phyloP scores from a whole-genome alignment of 306 rosid genomes.

The Gillenia trifoliata region DNA sequence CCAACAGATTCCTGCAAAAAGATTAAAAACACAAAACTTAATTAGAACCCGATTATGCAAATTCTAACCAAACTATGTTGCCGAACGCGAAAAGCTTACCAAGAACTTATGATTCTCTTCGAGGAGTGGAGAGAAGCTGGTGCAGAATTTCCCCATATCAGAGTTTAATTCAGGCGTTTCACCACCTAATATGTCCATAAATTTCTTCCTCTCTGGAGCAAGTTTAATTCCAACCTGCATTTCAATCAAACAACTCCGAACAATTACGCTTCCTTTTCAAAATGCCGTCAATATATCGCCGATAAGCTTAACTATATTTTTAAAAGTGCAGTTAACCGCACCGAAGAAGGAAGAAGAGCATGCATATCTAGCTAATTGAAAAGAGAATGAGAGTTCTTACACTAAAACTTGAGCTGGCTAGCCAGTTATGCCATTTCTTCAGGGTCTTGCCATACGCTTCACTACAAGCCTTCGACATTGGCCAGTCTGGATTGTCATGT shows the following conservation, averaged over 20 bases:
- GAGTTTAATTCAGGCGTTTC: conserved; percentile 35
- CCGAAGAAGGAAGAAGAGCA: not conserved
- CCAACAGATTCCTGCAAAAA: conserved; percentile 20
- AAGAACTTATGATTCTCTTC: conserved; percentile 61
- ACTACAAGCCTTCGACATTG: conserved; percentile 65
- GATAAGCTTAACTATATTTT: not conserved
- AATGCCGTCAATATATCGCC: not conserved
- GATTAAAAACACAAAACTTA: not conserved
- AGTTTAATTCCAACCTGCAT: conserved; percentile 64
- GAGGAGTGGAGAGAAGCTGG: conserved; percentile 43
- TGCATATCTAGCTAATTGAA: not conserved
- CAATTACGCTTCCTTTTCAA: not conserved
- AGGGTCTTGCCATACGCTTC: conserved; percentile 58
- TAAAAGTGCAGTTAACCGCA: no score
- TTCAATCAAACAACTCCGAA: conserved; percentile 1
- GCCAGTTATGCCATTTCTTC: conserved; percentile 77
- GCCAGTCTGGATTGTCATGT: conserved; percentile 48
- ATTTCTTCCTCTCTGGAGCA: conserved; percentile 68
- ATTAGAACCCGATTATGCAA: not conserved
- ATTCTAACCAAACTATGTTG: not conserved
- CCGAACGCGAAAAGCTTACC: conserved; percentile 23
- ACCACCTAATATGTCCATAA: conserved; percentile 61
- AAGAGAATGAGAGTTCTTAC: conserved; percentile 24
- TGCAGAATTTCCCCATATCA: conserved; percentile 49
- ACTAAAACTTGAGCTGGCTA: conserved; percentile 60